Base-by-base conservation (phyloP, 2,329 filamentous ascomycete species). In the Penicillium palitans region DNA sequence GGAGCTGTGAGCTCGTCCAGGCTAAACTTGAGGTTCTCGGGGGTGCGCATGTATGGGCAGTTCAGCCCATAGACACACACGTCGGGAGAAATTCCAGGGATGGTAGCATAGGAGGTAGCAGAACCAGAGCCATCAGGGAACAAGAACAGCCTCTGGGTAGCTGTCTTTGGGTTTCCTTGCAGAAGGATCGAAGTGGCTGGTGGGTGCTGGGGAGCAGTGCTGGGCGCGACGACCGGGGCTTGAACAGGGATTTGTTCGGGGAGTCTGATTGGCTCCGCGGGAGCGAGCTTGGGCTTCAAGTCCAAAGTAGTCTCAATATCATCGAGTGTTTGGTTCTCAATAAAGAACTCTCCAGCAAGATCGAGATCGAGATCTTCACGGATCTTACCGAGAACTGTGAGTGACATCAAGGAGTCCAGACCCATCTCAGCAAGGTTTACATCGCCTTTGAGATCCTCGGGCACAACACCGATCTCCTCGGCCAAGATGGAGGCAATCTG, bases 41-140 rank as follows among this genome's bases (percentile, higher is more conserved):
- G 73, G 3, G 67, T 74, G 55, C 75, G 78, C 77, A 78, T 78
- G 66, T 78, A 79, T 7, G 77, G 77, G 57, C 76, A 76, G 66
- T 76, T 74, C 58, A 76, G 62, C 39, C 72, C 76, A 74, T 81
- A 78, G 12, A 78, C 72, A 33, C 74, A 76, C 52, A 78, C 67
- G 53, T 78, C 72, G 6, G 74, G 70, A 21, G 72, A 74, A 29
- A 80, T 62, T 7, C 70, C 68, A 1, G 78, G 78, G 29, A 79
- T 75, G 2, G 72, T 72, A 19, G 74, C 72, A 62, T 80, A 80
- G 5, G 78, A 80, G 3, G 76, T 78, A 2, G 78, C 78, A 10
- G 77, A 79, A 31, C 78, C 78, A 19, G 76, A 77, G n/a, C 78
- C 76, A 57, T 79, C 78, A 25, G 76, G 76, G 68, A 79, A 78